These are phyloP conservation scores for Thermoascus crustaceus DNA, from an alignment of 2,329 filamentous ascomycete genomes.

Conservation along the genomic window DNA sequence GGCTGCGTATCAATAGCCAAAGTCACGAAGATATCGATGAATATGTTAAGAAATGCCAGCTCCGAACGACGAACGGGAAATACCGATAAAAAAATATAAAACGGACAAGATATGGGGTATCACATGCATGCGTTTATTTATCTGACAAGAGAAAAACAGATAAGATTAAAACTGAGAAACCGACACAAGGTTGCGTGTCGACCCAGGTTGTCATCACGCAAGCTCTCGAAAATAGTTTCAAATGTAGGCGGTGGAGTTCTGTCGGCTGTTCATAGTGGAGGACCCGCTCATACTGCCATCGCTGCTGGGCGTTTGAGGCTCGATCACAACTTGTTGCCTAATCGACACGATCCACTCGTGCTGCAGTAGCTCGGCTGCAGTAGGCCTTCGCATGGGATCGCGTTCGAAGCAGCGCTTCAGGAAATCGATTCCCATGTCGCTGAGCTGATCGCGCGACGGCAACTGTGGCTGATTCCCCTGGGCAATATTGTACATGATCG, in stretches of 20 bases:
- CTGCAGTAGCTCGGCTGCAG: constrained; percentile 80
- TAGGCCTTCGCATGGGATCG: constrained; percentile 69
- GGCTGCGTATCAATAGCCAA: too few relatives aligned
- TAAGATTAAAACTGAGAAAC: constrained; percentile 2
- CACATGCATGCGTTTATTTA: neutral
- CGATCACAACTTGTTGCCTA: constrained; percentile 40
- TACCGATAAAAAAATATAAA: too few relatives aligned
- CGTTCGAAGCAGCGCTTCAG: constrained; percentile 76
- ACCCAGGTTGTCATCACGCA: neutral
- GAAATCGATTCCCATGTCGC: constrained; percentile 77
- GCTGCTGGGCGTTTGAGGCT: constrained; percentile 31
- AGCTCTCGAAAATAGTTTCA: neutral
- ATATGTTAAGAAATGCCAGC: too few relatives aligned
- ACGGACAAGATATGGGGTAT: constrained; percentile 1
- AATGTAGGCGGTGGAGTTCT: constrained; percentile 15
- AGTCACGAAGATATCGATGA: too few relatives aligned
- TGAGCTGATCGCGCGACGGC: constrained; percentile 74
- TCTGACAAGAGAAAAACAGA: constrained; percentile 1
- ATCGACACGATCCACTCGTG: constrained; percentile 73
- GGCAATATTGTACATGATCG: constrained; percentile 99
- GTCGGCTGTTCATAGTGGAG: constrained; percentile 20
- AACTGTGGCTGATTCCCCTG: constrained; percentile 89
- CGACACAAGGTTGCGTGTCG: neutral
- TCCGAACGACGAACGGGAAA: too few relatives aligned
- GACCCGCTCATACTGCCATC: constrained; percentile 32